Conservation (phyloP, 1,284 basidiomycete species). For the Melampsora occidentalis region DNA sequence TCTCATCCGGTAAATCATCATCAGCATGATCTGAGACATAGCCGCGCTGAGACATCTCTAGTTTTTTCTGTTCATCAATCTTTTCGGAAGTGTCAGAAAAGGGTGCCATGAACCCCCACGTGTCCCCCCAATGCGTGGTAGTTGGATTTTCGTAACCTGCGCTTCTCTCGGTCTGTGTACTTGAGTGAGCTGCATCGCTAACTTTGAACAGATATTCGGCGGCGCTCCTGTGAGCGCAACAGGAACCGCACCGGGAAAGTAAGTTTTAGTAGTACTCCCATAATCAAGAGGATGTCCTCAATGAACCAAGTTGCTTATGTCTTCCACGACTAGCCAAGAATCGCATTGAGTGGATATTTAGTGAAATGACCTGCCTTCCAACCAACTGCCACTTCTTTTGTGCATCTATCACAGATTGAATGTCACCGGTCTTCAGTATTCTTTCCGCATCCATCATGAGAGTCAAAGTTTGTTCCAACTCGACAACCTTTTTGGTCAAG, state of each 20-base stretch:
- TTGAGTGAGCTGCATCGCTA: too few species aligned
- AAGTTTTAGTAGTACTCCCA: too few species aligned
- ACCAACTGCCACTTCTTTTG: neutral
- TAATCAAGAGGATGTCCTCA: too few species aligned
- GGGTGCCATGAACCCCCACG: neutral
- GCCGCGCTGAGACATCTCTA: neutral
- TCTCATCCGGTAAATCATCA: neutral
- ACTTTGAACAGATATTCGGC: too few species aligned
- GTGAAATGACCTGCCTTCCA: neutral
- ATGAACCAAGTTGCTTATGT: too few species aligned
- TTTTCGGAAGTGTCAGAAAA: neutral
- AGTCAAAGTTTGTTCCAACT: slow-evolving; percentile 6
- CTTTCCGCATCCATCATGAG: slow-evolving; percentile 7
- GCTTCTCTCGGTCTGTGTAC: too few species aligned
- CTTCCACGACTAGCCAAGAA: too few species aligned
- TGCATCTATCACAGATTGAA: neutral
- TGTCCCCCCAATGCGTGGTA: neutral
- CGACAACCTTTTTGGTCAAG: slow-evolving; percentile 1
- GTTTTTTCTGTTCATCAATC: neutral
- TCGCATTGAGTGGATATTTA: too few species aligned
- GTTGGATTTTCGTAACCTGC: too few species aligned
- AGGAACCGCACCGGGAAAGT: too few species aligned
- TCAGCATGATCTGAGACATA: neutral
- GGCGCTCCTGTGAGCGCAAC: too few species aligned
- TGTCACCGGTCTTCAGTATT: neutral